phyloP scores from a whole-genome alignment of 148 eudicot species.

The Salicornia ramosissima region DNA sequence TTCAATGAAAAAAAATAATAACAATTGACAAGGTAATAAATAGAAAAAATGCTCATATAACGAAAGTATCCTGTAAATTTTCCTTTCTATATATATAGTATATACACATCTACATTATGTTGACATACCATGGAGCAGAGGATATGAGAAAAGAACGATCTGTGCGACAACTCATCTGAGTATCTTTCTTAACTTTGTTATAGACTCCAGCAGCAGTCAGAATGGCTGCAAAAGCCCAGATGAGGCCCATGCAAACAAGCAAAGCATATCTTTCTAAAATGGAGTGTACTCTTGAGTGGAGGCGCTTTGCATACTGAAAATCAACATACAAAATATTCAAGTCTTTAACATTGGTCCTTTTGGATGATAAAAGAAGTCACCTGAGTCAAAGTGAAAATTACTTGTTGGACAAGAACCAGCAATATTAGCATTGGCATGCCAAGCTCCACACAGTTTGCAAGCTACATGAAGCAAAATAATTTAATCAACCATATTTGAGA shows the following conservation, averaged over 20 bases:
- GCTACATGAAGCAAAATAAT: constrained; percentile 32
- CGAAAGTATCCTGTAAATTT: too few relatives aligned
- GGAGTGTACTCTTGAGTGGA: constrained; percentile 37
- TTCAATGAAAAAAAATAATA: too few relatives aligned
- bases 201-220: constrained; percentile 86
- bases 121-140: constrained; percentile 85
- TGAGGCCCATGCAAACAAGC: constrained; percentile 63
- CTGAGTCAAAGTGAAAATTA: constrained; percentile 23
- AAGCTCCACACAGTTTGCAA: constrained; percentile 79
- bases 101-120: background rate
- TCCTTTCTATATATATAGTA: too few relatives aligned
- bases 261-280: constrained; percentile 74
- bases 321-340: background rate
- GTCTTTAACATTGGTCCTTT: background rate
- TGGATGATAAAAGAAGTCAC: background rate
- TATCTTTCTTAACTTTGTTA: constrained; percentile 44
- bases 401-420: constrained; percentile 71
- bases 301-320: constrained; percentile 57
- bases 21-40: too few relatives aligned
- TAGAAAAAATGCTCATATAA: too few relatives aligned
- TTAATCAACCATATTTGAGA: constrained; percentile 7
- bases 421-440: constrained; percentile 83
- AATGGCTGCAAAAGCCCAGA: constrained; percentile 93
- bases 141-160: constrained; percentile 64
- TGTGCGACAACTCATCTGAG: constrained; percentile 66